Conservation (phyloP, 2,329 filamentous ascomycete genomes). For the Lachnellula willkommii region DNA sequence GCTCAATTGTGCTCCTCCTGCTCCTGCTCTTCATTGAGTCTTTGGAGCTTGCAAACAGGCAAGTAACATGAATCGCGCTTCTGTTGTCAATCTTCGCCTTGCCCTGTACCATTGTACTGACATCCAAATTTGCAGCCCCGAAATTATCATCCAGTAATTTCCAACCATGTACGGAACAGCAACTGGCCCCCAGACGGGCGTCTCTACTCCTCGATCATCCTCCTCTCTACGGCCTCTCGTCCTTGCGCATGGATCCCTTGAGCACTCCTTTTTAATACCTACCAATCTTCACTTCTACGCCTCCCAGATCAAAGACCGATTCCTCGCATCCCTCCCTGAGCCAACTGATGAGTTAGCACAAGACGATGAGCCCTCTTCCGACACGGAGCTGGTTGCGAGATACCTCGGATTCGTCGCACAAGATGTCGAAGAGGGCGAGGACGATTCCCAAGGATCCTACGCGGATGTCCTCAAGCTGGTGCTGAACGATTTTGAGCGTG, state of each 20-base stretch:
- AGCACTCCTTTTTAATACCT: conserved; percentile 92
- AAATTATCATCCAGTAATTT: conserved; percentile 9
- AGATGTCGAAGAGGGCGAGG: conserved; percentile 89
- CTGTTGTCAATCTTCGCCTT: not conserved
- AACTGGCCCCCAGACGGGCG: conserved; percentile 86
- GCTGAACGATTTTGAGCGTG: conserved; percentile 93
- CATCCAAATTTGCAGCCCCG: not conserved
- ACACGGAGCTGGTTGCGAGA: conserved; percentile 83
- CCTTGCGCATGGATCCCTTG: conserved; percentile 87
- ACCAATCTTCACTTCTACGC: conserved; percentile 95
- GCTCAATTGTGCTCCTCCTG: conserved; percentile 10
- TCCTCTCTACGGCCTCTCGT: conserved; percentile 88
- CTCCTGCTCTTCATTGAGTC: conserved; percentile 35
- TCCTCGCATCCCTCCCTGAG: conserved; percentile 75
- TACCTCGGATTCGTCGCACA: conserved; percentile 87
- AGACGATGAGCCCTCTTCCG: conserved; percentile 98
- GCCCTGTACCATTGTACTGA: not conserved
- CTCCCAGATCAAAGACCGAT: conserved; percentile 86
- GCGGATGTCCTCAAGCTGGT: conserved; percentile 89
- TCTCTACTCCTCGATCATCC: conserved; percentile 91
- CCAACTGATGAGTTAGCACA: conserved; percentile 96
- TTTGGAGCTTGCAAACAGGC: conserved; percentile 27
- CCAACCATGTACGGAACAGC: conserved; percentile 76
- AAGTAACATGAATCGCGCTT: conserved; percentile 4
- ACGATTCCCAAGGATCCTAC: conserved; percentile 81